Evolutionary conservation across 2,329 filamentous ascomycete genomes (phyloP).

Genomic region (Thermothelomyces thermophilus): DNA sequence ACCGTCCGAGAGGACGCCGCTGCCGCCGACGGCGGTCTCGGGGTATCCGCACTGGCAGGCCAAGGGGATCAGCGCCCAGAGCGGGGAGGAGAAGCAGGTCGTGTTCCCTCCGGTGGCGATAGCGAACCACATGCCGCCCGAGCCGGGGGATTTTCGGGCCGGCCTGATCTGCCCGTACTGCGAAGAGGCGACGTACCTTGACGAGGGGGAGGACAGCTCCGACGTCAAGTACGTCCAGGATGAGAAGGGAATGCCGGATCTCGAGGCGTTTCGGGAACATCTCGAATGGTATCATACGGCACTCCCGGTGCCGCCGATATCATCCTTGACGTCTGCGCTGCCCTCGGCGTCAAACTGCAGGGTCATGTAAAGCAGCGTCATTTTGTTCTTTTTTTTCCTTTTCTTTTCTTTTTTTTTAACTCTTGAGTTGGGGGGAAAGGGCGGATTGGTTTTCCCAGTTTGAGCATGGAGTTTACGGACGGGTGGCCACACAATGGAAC

Average conservation of each 20-base stretch:
- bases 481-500: background rate
- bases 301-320: slow-evolving; percentile 32
- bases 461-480: slow-evolving; percentile 6
- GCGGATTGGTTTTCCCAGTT: no score
- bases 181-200: slow-evolving; percentile 45
- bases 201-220: slow-evolving; percentile 46
- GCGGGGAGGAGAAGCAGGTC: slow-evolving; percentile 41
- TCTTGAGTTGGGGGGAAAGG: no score
- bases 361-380: slow-evolving; percentile 20
- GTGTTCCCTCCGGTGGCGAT: slow-evolving; percentile 53
- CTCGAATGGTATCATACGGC: slow-evolving; percentile 51
- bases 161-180: slow-evolving; percentile 50
- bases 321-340: slow-evolving; percentile 25
- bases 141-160: slow-evolving; percentile 45
- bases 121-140: slow-evolving; percentile 49
- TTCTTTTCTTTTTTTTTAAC: no score
- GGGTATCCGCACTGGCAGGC: slow-evolving; percentile 47
- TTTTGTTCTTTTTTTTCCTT: no score
- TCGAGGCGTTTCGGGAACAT: slow-evolving; percentile 46
- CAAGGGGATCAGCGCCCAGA: slow-evolving; percentile 36
- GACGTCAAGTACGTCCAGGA: slow-evolving; percentile 43
- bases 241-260: slow-evolving; percentile 42
- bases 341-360: slow-evolving; percentile 36
- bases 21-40: slow-evolving; percentile 22
- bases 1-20: slow-evolving; percentile 39